These are phyloP conservation scores for Hypoxylon sp. DNA, from an alignment of 2,329 filamentous ascomycete species.

Conservation along the genomic window DNA sequence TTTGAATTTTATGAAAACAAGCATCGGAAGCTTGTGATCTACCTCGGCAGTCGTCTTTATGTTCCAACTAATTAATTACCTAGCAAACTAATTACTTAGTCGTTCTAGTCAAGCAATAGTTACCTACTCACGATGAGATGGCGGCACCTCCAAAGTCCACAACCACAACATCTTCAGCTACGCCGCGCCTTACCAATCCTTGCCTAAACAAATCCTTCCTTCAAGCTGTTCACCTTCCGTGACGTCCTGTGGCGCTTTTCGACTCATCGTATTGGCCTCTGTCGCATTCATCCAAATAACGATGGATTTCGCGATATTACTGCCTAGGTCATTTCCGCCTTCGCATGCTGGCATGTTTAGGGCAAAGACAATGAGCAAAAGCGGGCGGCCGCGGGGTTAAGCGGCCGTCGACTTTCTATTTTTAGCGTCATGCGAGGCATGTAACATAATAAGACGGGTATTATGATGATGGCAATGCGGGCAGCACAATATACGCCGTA, in stretches of 20 bases:
- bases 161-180: conserved; percentile 5
- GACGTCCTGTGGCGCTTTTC: conserved; percentile 30
- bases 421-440: conserved; percentile 21
- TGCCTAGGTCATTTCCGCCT: conserved; percentile 23
- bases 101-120: too few species aligned
- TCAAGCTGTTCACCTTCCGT: too few species aligned
- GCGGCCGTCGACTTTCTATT: conserved; percentile 27
- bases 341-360: conserved; percentile 18
- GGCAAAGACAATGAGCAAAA: neutral
- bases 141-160: conserved; percentile 7
- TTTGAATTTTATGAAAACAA: neutral
- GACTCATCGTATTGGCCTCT: conserved; percentile 26
- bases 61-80: too few species aligned
- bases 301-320: conserved; percentile 32
- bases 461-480: conserved; percentile 31
- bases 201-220: conserved; percentile 21
- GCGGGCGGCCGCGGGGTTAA: conserved; percentile 28
- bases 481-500: neutral
- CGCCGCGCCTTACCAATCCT: conserved; percentile 31
- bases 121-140: too few species aligned
- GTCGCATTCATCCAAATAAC: conserved; percentile 32
- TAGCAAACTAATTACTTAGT: too few species aligned
- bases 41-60: conserved; percentile 31
- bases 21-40: conserved; percentile 16
- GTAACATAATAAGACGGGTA: conserved; percentile 34